Evolutionary conservation across 208 protist genomes (phyloP).

Genomic region (Acanthamoeba sp.): DNA sequence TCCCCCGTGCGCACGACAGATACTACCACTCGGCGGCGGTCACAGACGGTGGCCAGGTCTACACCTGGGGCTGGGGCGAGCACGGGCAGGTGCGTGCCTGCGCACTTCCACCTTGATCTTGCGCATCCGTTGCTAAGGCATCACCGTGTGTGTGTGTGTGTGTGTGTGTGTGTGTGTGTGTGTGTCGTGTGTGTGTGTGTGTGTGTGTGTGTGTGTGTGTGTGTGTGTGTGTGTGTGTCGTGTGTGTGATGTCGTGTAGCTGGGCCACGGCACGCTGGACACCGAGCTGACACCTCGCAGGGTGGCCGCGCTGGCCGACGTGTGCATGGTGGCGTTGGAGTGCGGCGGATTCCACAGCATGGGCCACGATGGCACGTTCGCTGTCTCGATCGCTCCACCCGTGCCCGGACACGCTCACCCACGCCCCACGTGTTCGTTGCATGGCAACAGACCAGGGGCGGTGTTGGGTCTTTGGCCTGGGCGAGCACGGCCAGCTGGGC

Average conservation of each 20-base stretch:
- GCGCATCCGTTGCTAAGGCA: no score
- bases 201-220: no score
- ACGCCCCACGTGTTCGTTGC: no score
- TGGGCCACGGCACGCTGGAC: not conserved
- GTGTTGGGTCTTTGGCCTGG: slow-evolving; percentile 14
- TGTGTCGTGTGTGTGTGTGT: no score
- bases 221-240: no score
- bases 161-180: no score
- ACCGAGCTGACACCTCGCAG: not conserved
- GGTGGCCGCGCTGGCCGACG: not conserved
- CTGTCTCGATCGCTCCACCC: no score
- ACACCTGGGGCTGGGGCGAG: slow-evolving; percentile 25
- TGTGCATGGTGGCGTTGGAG: not conserved
- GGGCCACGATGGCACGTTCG: not conserved
- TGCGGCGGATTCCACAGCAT: slow-evolving; percentile 20
- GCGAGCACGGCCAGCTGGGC: slow-evolving; percentile 12
- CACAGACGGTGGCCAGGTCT: not conserved
- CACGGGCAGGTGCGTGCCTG: not conserved
- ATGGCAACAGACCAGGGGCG: not conserved
- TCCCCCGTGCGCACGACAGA: not conserved
- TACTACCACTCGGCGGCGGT: slow-evolving; percentile 16
- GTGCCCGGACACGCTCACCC: no score
- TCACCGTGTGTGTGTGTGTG: no score
- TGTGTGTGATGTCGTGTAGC: not conserved
- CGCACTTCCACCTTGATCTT: not conserved